Conservation (phyloP, 1,139 yeast genomes). For the Insectozyma bohioensis region DNA sequence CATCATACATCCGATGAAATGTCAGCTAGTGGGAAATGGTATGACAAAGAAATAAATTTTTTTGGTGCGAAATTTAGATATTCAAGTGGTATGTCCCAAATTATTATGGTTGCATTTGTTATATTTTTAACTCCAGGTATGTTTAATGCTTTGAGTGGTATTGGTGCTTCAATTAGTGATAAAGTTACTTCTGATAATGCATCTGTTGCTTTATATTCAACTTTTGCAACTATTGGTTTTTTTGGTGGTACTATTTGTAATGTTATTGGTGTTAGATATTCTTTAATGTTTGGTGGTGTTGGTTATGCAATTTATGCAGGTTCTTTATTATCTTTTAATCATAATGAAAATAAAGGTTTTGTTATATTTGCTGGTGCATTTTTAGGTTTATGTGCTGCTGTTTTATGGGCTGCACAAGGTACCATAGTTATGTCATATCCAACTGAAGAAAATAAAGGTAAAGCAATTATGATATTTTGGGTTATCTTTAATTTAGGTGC, state of each 20-base stretch:
- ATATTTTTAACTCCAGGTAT: slow-evolving; percentile 58
- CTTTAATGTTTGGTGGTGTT: slow-evolving; percentile 53
- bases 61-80: slow-evolving; percentile 20
- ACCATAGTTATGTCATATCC: slow-evolving; percentile 59
- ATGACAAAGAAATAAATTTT: slow-evolving; percentile 27
- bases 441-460: slow-evolving; percentile 54
- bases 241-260: slow-evolving; percentile 62
- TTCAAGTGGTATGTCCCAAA: slow-evolving; percentile 46
- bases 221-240: slow-evolving; percentile 59
- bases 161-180: slow-evolving; percentile 49
- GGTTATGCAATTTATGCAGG: slow-evolving; percentile 59
- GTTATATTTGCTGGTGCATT: slow-evolving; percentile 60
- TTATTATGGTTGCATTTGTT: slow-evolving; percentile 49
- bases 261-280: slow-evolving; percentile 47
- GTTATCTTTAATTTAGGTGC: slow-evolving; percentile 64
- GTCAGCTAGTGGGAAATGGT: slow-evolving; percentile 39
- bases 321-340: slow-evolving; percentile 48
- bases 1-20: slow-evolving; percentile 30
- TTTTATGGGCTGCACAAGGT: slow-evolving; percentile 65
- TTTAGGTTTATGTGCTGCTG: slow-evolving; percentile 57
- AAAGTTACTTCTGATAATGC: slow-evolving; percentile 50
- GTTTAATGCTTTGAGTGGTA: slow-evolving; percentile 56
- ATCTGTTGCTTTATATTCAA: slow-evolving; percentile 53
- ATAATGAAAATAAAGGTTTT: slow-evolving; percentile 51
- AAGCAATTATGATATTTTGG: slow-evolving; percentile 59